Evolutionary conservation across 331 rosid species (phyloP).

Genomic region (Malus hybrid): DNA sequence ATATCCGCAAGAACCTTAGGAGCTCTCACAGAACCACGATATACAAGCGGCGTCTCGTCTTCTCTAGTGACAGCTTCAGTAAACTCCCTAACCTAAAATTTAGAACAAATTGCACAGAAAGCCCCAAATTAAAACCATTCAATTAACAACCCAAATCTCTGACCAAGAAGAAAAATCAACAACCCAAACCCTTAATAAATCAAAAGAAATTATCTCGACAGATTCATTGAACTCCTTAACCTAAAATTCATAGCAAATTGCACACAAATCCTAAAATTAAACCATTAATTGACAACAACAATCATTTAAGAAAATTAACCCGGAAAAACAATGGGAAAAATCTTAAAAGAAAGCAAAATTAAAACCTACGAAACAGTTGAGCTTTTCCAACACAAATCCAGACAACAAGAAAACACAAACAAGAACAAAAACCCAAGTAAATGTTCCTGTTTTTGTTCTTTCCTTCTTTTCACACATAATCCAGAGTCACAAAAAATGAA

Average conservation of each 20-base stretch:
- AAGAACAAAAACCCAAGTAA: too few species aligned
- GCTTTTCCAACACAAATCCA: not conserved
- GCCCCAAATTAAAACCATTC: not conserved
- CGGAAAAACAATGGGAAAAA: not conserved
- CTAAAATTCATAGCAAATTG: too few species aligned
- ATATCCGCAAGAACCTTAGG: constrained; percentile 88
- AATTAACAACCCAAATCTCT: not conserved
- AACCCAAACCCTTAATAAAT: too few species aligned
- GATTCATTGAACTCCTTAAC: too few species aligned
- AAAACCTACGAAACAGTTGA: not conserved
- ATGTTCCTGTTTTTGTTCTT: too few species aligned
- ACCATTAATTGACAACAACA: too few species aligned
- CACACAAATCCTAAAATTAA: too few species aligned
- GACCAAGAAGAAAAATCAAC: too few species aligned
- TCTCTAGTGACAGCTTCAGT: constrained; percentile 34
- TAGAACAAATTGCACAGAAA: not conserved
- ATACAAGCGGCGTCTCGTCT: constrained; percentile 9
- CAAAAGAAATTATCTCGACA: too few species aligned
- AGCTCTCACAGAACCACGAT: constrained; percentile 69
- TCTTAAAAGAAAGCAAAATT: not conserved
- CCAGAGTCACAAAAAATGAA: not conserved
- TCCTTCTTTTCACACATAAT: not conserved
- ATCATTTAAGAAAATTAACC: not conserved
- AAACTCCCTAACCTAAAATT: constrained; percentile 43
- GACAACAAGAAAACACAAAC: not conserved